Conservation (phyloP, 73 alveolate genomes). For the Symbiodinium pilosum region DNA sequence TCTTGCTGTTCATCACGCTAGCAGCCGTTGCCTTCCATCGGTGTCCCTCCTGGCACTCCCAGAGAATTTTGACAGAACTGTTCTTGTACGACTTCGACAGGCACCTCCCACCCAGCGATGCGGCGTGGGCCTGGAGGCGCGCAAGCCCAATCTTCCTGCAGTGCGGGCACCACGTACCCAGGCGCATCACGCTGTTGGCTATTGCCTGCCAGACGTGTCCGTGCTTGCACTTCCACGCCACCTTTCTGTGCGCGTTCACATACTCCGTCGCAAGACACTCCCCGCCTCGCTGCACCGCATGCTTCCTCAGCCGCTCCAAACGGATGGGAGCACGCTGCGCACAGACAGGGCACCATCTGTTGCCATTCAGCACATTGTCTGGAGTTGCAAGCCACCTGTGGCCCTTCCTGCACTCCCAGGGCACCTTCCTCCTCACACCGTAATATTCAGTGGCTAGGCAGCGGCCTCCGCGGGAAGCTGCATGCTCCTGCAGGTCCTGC, state of each 20-base stretch:
- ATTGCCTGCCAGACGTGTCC: not conserved
- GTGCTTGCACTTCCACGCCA: constrained; percentile 24
- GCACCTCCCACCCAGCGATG: not conserved
- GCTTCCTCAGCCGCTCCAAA: not conserved
- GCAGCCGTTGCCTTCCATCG: not conserved
- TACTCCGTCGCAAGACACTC: not conserved
- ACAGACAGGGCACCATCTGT: not conserved
- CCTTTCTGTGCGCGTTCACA: not conserved
- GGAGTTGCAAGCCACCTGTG: not conserved
- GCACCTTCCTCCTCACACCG: too few species aligned
- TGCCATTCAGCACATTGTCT: not conserved
- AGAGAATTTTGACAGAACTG: not conserved
- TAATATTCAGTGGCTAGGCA: not conserved
- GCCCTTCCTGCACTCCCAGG: not conserved
- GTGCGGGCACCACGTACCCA: not conserved
- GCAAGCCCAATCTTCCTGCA: not conserved
- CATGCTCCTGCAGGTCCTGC: not conserved
- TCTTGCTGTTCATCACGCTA: not conserved
- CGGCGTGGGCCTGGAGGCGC: not conserved
- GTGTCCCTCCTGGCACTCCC: not conserved
- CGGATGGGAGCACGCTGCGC: not conserved
- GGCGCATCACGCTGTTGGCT: not conserved
- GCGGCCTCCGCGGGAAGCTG: not conserved
- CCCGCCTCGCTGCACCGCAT: not conserved
- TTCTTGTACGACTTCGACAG: not conserved